A percentile compares a stretch with the other conserved stretches of the same genome.
These are phyloP conservation scores for Lepraria neglecta DNA, from an alignment of 495 filamentous ascomycete genomes.

Conservation along the genomic window DNA sequence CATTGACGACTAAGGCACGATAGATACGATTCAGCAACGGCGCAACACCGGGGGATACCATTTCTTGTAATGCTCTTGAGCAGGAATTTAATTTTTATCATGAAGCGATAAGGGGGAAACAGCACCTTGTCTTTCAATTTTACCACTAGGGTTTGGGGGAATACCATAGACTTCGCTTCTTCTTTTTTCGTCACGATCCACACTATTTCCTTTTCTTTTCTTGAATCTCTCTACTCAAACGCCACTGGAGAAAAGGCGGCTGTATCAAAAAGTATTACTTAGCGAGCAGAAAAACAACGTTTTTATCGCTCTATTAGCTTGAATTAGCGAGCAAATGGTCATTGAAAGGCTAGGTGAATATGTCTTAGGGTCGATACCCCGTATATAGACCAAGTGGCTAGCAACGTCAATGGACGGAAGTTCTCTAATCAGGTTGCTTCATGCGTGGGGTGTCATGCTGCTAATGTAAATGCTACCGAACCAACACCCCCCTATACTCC, in stretches of 20 bases:
- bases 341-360: not conserved
- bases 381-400: not conserved
- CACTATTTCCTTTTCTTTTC: not conserved
- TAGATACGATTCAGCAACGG: constrained; percentile 18
- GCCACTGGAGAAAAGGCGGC: constrained; percentile 1
- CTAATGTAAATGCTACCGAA: constrained; percentile 4
- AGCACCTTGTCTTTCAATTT: not conserved
- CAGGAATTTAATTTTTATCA: not conserved
- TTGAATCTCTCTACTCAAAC: constrained; percentile 6
- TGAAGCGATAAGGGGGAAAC: not conserved
- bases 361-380: not conserved
- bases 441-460: not conserved
- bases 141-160: constrained; percentile 12
- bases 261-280: not conserved
- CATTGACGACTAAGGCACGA: constrained; percentile 14
- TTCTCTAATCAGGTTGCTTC: not conserved
- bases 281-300: not conserved
- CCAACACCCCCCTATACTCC: constrained; percentile 21
- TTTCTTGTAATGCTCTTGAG: not conserved
- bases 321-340: not conserved
- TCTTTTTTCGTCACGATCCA: constrained; percentile 1
- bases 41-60: constrained; percentile 13
- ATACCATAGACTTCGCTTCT: constrained; percentile 24
- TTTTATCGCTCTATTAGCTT: not conserved
- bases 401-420: not conserved